Percentiles rank a stretch among this genome's conserved stretches.
Evolutionary conservation across 164 flowering plant genomes (phyloP).

Genomic region (Piper longum): DNA sequence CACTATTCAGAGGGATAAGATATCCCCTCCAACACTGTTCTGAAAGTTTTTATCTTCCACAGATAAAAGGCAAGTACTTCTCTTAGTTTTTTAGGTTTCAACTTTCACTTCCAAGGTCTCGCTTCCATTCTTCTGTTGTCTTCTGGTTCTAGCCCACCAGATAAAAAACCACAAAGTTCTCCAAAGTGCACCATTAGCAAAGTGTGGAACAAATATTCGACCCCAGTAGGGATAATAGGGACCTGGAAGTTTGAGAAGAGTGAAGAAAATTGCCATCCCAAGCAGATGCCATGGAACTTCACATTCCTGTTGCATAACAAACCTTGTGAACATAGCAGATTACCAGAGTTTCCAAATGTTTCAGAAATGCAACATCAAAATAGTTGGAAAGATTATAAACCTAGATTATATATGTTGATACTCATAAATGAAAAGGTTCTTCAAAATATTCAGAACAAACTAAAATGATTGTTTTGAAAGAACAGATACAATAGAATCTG

Average conservation of each 20-base stretch:
- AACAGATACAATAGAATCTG: not conserved
- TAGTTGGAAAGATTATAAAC: not conserved
- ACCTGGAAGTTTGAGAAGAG: constrained; percentile 69
- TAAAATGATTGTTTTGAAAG: not conserved
- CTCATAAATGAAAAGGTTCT: not conserved
- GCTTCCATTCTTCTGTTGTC: constrained; percentile 16
- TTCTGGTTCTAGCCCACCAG: constrained; percentile 31
- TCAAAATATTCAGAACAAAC: not conserved
- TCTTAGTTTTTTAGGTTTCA: not conserved
- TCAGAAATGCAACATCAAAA: no score
- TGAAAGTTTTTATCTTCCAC: no score
- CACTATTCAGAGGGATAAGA: not conserved
- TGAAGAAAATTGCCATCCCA: constrained; percentile 42
- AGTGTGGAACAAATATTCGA: constrained; percentile 71
- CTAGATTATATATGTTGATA: not conserved
- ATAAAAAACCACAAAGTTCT: constrained; percentile 47
- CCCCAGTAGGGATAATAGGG: constrained; percentile 90
- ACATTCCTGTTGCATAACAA: constrained; percentile 35
- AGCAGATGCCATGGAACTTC: constrained; percentile 74
- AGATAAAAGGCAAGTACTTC: not conserved
- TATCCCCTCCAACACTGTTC: not conserved
- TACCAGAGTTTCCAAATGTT: no score
- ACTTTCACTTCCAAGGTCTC: not conserved
- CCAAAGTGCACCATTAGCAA: constrained; percentile 71
- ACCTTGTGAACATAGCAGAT: not conserved